Base-by-base conservation (phyloP, 2,329 filamentous ascomycete genomes). In the Xylariales sp. region DNA sequence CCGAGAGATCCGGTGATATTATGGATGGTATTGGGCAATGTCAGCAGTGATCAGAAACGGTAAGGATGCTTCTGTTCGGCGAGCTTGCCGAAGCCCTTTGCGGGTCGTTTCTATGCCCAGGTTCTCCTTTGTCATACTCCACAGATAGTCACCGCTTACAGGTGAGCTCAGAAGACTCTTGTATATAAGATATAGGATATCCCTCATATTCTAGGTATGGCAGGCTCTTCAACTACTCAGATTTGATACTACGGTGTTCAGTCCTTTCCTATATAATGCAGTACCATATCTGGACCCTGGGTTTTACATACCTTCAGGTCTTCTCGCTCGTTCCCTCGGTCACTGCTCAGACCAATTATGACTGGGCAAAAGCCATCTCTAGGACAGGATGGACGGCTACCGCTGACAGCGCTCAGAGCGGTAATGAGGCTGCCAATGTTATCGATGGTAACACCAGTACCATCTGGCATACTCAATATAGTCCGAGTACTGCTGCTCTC, bases 381-480 rank as follows among this genome's bases (percentile, higher is more conserved):
- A 49, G 46, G 10, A 49, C 48, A 14, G 48, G 48, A 44, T 62
- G 58, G 57, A 53, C 39, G 1, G 58, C 52, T 8, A 51, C 52
- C 3, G 57, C 57, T 31, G 57, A 61, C 44, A 58, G 53, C 18
- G 42, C 33, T 24, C 42, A 60, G 39, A 27, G 50, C 2, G 57
- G 55, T 18, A 51, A 56, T 28, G 53, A 59, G 37, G 54, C 57
- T 27, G 36, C n/a, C 14, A 58, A 55, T 14, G 54, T 52, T 16
- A 54, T 58, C 24, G 59, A 60, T 24, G 54, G 54, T 4, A 49
- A 59, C 42, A 48, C 50, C n/a, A 43, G 20, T 29, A 59, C 54
- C 1, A 51, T 58, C 16, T 60, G 57, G 57, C 59, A 61, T 25
- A 55, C 57, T 1, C 46, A 47, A 11, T 53, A 48, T 15, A 40